A percentile compares a stretch with the other conserved stretches of the same genome.
These are phyloP conservation scores for Scopulariopsis brevicaulis DNA, from an alignment of 2,329 filamentous ascomycete species.

Conservation along the genomic window DNA sequence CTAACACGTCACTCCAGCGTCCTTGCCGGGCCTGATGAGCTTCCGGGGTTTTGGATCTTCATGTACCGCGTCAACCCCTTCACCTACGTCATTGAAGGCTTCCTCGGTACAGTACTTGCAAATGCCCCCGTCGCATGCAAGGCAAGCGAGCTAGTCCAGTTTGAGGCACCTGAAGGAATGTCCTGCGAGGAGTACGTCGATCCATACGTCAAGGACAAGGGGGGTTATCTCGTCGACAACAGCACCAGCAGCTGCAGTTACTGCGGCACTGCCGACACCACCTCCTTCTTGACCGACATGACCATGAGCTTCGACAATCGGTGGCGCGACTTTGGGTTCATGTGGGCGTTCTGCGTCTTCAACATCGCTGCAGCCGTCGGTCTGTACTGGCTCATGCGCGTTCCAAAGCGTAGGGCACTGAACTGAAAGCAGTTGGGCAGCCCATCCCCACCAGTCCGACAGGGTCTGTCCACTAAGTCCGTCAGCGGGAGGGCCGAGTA, in stretches of 20 bases:
- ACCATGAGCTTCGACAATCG: constrained; percentile 35
- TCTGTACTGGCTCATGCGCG: constrained; percentile 35
- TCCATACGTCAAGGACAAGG: constrained; percentile 27
- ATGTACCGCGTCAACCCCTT: constrained; percentile 66
- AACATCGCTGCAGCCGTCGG: constrained; percentile 36
- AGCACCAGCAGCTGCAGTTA: constrained; percentile 33
- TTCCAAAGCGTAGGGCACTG: constrained; percentile 18
- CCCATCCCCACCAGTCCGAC: no score
- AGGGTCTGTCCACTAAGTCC: no score
- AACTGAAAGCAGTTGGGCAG: not conserved
- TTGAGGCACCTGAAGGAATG: constrained; percentile 40
- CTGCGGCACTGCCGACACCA: constrained; percentile 26
- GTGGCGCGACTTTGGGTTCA: constrained; percentile 47
- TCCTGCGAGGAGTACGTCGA: constrained; percentile 48
- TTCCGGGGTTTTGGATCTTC: constrained; percentile 70
- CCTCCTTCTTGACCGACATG: constrained; percentile 24
- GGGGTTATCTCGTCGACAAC: constrained; percentile 35
- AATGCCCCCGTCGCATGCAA: constrained; percentile 49
- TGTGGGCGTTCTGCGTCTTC: constrained; percentile 41
- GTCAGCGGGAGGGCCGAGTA: no score
- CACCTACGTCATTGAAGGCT: constrained; percentile 59
- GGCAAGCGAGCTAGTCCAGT: constrained; percentile 48
- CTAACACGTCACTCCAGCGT: constrained; percentile 25
- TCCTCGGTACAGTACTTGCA: constrained; percentile 53
- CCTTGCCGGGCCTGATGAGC: constrained; percentile 42